Evolutionary conservation across 805 yeast genomes (phyloP).

Genomic region (Tetrapisispora pingtungensis): DNA sequence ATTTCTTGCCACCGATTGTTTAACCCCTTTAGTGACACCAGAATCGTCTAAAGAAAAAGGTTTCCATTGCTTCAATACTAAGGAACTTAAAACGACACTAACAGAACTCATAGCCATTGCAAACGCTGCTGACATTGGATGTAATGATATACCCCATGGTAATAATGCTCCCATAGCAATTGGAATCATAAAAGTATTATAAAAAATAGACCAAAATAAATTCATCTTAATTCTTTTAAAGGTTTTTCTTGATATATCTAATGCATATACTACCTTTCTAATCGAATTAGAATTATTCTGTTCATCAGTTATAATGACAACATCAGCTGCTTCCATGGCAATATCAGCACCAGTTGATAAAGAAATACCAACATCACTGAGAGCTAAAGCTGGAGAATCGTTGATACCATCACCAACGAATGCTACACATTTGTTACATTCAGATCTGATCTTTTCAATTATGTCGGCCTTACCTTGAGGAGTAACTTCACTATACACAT

Average conservation of each 20-base stretch:
- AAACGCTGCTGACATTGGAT: constrained; percentile 82
- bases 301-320: constrained; percentile 51
- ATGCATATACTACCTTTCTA: constrained; percentile 46
- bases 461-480: constrained; percentile 71
- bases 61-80: constrained; percentile 59
- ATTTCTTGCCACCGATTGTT: not conserved
- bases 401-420: constrained; percentile 97
- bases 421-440: constrained; percentile 42
- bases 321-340: constrained; percentile 94
- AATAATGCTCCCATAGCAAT: constrained; percentile 87
- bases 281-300: constrained; percentile 22
- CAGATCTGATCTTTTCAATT: constrained; percentile 45
- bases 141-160: constrained; percentile 66
- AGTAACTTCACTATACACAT: constrained; percentile 64
- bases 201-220: constrained; percentile 78
- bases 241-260: constrained; percentile 61
- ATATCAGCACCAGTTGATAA: constrained; percentile 90
- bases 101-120: constrained; percentile 92
- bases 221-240: constrained; percentile 68
- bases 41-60: constrained; percentile 14
- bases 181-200: constrained; percentile 79
- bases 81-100: constrained; percentile 75
- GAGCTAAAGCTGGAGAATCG: constrained; percentile 92
- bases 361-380: constrained; percentile 84
- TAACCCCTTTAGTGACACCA: not conserved